A percentile compares a stretch with the other conserved stretches of the same genome.
Evolutionary conservation across 2,329 filamentous ascomycete species (phyloP).

Genomic region (Dryadomyces quercivorus): DNA sequence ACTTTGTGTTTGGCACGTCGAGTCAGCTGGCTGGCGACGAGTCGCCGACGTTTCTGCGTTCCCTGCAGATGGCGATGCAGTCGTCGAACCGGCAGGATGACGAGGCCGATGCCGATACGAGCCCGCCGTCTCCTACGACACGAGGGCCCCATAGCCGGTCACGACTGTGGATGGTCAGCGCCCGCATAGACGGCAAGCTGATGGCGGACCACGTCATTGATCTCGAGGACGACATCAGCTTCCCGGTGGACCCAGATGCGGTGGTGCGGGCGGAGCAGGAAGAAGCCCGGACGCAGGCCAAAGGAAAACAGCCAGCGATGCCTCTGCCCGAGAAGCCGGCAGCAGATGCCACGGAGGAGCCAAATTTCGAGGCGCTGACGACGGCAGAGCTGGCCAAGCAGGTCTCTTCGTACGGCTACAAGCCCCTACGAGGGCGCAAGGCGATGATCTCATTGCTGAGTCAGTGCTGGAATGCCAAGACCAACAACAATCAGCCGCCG

Average conservation of each 20-base stretch:
- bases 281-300: neutral
- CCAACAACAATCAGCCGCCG: neutral
- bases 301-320: neutral
- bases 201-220: conserved; percentile 52
- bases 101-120: conserved; percentile 15
- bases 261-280: neutral
- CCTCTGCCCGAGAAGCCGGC: neutral
- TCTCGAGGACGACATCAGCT: conserved; percentile 32
- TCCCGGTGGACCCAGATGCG: conserved; percentile 13
- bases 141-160: neutral
- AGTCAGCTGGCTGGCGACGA: conserved; percentile 69
- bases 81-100: conserved; percentile 36
- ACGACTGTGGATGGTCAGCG: conserved; percentile 31
- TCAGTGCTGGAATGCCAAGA: conserved; percentile 45
- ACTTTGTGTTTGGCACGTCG: conserved; percentile 76
- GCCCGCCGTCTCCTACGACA: conserved; percentile 2
- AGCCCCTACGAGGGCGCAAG: conserved; percentile 52
- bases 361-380: conserved; percentile 49
- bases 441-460: conserved; percentile 60
- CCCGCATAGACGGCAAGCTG: conserved; percentile 52
- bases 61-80: conserved; percentile 49
- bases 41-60: conserved; percentile 51
- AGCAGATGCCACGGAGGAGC: conserved; percentile 16
- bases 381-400: conserved; percentile 50
- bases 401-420: conserved; percentile 57